Evolutionary conservation across 768 basidiomycete species (phyloP), one percentile per base, ranked within the genome.

Genomic region (Lactarius sanguifluus): DNA sequence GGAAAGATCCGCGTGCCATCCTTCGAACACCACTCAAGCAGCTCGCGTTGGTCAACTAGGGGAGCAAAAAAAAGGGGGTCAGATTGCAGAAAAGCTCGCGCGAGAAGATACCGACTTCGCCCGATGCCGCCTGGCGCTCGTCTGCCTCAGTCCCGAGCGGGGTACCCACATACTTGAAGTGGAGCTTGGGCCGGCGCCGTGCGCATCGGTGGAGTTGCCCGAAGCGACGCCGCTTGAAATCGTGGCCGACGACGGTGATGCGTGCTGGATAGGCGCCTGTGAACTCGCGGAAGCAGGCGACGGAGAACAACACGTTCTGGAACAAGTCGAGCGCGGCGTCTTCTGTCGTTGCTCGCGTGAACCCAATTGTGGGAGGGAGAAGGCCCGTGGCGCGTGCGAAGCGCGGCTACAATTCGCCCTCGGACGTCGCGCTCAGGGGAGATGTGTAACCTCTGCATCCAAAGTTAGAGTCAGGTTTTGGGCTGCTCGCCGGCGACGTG

Each of bases 241-340:
- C n/a, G n/a, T n/a, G n/a, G n/a, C 96, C 96, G 47, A 98, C 86
- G 38, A 97, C 84, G 4, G 96, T 96, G 67, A 98, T n/a, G n/a
- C n/a, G n/a, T n/a, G n/a, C n/a, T n/a, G n/a, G n/a, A 75, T 89
- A 98, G 57, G 80, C 79, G 8, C 88, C 76, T 1, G 90, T 90
- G 68, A 87, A 84, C 77, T 98, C 94, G 69, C 86, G 88, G 79
- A 98, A 98, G 34, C 96, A 87, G 50, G 93, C 92, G 65, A 96
- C 80, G 16, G 91, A 90, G 77, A 96, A 98, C 16, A 97, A 77
- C n/a, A 97, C 79, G 75, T 98, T 98, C 79, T 96, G 89, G 78
- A 85, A 94, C 18, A 92, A 95, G 78, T 98, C 96, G 59, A 97
- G 80, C 28, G 96, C 92, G 74, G 87, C 87, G 69, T 91, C 85